These are phyloP conservation scores for Tolypocladium amazonense DNA, from an alignment of 2,329 filamentous ascomycete genomes.

Conservation along the genomic window DNA sequence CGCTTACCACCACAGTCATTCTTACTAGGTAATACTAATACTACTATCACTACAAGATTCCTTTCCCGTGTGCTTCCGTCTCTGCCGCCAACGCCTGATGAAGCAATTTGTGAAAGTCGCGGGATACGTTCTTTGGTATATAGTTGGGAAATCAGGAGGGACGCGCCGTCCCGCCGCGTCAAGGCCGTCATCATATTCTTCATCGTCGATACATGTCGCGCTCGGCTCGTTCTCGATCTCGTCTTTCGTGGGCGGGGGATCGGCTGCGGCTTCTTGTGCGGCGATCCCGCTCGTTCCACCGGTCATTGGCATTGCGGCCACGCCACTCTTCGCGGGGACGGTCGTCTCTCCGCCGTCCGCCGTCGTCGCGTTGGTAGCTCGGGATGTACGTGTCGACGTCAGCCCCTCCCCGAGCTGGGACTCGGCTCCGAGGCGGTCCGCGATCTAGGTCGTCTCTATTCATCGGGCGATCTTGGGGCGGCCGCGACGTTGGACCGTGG, in stretches of 20 bases:
- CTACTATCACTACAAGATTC: neutral
- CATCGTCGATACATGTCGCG: constrained; percentile 40
- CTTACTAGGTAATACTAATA: neutral
- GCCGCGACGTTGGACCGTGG: constrained; percentile 38
- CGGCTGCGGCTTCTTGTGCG: constrained; percentile 29
- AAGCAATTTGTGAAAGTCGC: neutral
- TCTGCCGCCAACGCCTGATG: neutral
- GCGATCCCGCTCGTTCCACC: constrained; percentile 30
- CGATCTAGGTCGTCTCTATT: constrained; percentile 25
- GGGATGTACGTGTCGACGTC: constrained; percentile 42
- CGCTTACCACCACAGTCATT: neutral
- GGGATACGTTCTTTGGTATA: neutral
- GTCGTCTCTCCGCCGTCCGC: constrained; percentile 19
- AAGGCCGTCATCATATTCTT: constrained; percentile 10
- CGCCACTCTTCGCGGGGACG: constrained; percentile 16
- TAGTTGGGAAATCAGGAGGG: neutral
- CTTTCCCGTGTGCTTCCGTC: neutral
- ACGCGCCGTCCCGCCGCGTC: neutral
- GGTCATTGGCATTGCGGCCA: constrained; percentile 22
- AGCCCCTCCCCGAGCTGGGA: constrained; percentile 17
- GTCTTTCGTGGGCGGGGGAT: constrained; percentile 25
- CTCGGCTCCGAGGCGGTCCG: constrained; percentile 21
- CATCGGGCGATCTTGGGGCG: constrained; percentile 25
- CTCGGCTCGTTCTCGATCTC: constrained; percentile 32
- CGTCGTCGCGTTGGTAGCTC: constrained; percentile 28